Percentiles rank a stretch among this genome's conserved stretches.
These are phyloP conservation scores for Epichloe hybrida DNA, from an alignment of 2,329 filamentous ascomycete genomes.

Conservation along the genomic window DNA sequence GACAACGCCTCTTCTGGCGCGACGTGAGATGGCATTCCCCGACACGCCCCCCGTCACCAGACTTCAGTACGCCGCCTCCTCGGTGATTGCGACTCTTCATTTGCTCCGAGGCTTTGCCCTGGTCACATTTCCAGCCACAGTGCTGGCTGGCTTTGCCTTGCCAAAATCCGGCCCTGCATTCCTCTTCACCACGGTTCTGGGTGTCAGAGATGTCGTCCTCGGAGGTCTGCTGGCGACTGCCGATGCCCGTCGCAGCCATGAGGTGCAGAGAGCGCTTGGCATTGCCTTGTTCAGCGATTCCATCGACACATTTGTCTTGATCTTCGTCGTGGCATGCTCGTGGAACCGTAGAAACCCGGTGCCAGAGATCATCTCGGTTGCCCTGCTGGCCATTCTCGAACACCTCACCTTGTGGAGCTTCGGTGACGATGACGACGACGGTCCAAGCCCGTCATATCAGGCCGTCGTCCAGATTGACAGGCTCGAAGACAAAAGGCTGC, in stretches of 20 bases:
- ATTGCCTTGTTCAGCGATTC: slow-evolving; percentile 20
- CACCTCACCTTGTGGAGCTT: slow-evolving; percentile 22
- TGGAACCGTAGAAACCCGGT: slow-evolving; percentile 17
- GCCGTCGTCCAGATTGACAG: slow-evolving; percentile 4
- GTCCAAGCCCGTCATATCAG: slow-evolving; percentile 4
- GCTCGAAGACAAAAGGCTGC: slow-evolving; percentile 16
- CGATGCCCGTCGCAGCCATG: slow-evolving; percentile 11
- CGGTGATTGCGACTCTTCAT: slow-evolving; percentile 14
- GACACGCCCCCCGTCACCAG: slow-evolving; percentile 5
- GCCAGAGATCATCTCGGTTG: slow-evolving; percentile 15
- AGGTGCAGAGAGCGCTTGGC: slow-evolving; percentile 17
- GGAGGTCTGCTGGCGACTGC: slow-evolving; percentile 16
- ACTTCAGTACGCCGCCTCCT: slow-evolving; percentile 13
- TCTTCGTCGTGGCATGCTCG: slow-evolving; percentile 20
- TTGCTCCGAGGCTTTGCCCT: slow-evolving; percentile 16
- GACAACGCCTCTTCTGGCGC: slow-evolving; percentile 6
- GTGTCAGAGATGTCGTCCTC: slow-evolving; percentile 19
- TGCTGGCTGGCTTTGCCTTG: slow-evolving; percentile 18
- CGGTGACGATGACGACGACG: slow-evolving; percentile 14
- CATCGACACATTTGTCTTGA: slow-evolving; percentile 20
- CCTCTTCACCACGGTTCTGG: slow-evolving; percentile 19
- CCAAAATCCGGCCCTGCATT: slow-evolving; percentile 13
- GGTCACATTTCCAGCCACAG: slow-evolving; percentile 16
- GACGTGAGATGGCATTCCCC: background rate
- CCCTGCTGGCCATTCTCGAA: slow-evolving; percentile 18